Evolutionary conservation across 2,329 filamentous ascomycete genomes (phyloP), one percentile per base, ranked within the genome.

Genomic region (Aureobasidium lini): DNA sequence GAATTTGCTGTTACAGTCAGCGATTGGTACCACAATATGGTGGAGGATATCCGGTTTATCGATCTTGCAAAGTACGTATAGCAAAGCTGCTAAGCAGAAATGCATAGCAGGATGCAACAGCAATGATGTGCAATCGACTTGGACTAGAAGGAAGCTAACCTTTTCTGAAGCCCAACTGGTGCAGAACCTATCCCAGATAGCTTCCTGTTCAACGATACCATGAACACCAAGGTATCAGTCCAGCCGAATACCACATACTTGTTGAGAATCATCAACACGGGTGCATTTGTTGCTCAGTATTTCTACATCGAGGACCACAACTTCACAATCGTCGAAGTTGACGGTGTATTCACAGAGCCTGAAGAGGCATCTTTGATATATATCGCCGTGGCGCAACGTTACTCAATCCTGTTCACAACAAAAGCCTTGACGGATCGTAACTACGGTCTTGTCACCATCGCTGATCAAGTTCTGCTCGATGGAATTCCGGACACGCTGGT

Each of bases 1-100:
- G 87, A 90, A 62, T 73, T 84, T 34, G 76, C 86, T 0, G 68
- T 90, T 16, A 86, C 87, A 63, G 72, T 90, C n/a, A 85, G 84
- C 16, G 87, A 90, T 65, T 87, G 87, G 77, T 90, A 90, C 61
- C 85, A 90, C 65, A 81, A 86, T 49, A 66, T 83, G n/a, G 74
- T 76, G 57, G 70, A 75, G n/a, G 54, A 57, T 8, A 57, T 57
- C 16, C 34, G 42, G 9, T 83, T 84, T 64, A 77, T 87, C 42
- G 78, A 64, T 64, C 70, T 78, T 18, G 72, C 72, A 49, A 84
- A 84, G 47, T 49, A 49, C 36, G 47, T 36, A 60, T 23, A 23
- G 23, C 23, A 23, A 23, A 23, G 23, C 23, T 23, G 23, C 34
- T 36, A 36, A 13, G 34, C 34, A 36, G 34, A 8, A 36, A 9